These are phyloP conservation scores for Globisporangium yorkense DNA, from an alignment of 352 stramenopile species.

Conservation along the genomic window DNA sequence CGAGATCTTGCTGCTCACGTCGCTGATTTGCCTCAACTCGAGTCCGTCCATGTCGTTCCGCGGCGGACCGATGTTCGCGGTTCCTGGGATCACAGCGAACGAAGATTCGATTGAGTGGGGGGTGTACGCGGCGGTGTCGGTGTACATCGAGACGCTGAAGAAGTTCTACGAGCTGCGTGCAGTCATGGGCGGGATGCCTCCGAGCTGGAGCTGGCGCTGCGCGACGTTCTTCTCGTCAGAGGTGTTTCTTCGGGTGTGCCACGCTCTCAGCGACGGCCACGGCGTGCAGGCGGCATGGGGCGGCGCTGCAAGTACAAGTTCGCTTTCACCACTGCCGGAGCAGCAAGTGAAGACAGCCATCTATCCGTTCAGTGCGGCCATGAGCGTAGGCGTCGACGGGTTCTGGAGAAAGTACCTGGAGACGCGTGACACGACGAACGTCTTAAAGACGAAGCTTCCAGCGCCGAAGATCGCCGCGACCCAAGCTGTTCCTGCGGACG, in stretches of 20 bases:
- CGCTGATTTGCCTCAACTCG: conserved; percentile 28
- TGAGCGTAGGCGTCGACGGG: neutral
- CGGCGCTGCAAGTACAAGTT: neutral
- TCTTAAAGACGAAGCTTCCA: neutral
- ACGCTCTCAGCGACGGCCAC: conserved; percentile 3
- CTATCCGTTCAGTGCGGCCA: conserved; percentile 1
- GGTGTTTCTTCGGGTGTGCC: conserved; percentile 52
- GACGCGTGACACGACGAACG: neutral
- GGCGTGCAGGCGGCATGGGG: conserved; percentile 11
- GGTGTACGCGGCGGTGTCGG: conserved; percentile 32
- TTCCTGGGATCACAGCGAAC: neutral
- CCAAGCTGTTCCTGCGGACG: neutral
- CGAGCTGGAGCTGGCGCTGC: conserved; percentile 20
- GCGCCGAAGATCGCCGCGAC: neutral
- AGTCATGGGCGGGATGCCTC: conserved; percentile 39
- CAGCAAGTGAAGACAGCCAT: conserved; percentile 18
- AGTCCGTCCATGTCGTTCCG: neutral
- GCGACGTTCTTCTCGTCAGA: conserved; percentile 57
- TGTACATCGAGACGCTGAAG: conserved; percentile 51
- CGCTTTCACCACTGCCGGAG: conserved; percentile 10
- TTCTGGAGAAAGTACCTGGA: neutral
- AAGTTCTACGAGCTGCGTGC: conserved; percentile 46
- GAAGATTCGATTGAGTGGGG: conserved; percentile 34
- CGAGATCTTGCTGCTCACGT: conserved; percentile 55
- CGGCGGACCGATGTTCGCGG: neutral